These are phyloP conservation scores for Clohesyomyces aquaticus DNA, from an alignment of 495 filamentous ascomycete species.

Conservation along the genomic window DNA sequence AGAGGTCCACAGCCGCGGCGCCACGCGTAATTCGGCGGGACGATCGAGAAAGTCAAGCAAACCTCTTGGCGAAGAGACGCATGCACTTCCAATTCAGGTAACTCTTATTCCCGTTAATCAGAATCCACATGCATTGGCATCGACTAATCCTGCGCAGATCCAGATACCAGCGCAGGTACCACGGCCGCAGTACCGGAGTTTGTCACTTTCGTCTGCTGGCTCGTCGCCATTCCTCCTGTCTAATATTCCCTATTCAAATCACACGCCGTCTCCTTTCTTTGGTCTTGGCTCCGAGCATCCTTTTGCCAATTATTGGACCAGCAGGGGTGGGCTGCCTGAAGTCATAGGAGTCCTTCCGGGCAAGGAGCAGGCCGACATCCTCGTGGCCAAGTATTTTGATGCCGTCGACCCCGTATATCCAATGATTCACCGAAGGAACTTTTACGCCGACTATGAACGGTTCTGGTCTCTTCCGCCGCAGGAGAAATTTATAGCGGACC, in stretches of 20 bases:
- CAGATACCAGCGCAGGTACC: conserved; percentile 24
- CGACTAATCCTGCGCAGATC: conserved; percentile 5
- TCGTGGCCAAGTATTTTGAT: conserved; percentile 71
- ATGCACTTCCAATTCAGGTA: conserved; percentile 28
- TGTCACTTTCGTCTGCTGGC: conserved; percentile 42
- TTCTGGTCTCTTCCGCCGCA: conserved; percentile 63
- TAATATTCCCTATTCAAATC: conserved; percentile 66
- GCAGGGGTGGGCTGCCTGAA: conserved; percentile 68
- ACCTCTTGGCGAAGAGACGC: conserved; percentile 18
- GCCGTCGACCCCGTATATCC: conserved; percentile 75
- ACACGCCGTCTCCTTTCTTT: conserved; percentile 68
- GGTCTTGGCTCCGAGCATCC: conserved; percentile 68
- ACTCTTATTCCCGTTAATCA: conserved; percentile 3
- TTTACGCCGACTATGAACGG: conserved; percentile 70
- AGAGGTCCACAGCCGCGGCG: conserved; percentile 39
- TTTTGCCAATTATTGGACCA: conserved; percentile 79
- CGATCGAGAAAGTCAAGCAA: conserved; percentile 28
- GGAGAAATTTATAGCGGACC: conserved; percentile 59
- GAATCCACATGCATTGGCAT: too few relatives aligned
- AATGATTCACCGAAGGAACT: conserved; percentile 67
- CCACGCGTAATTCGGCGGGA: conserved; percentile 3
- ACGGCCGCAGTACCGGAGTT: conserved; percentile 29
- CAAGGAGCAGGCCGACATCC: conserved; percentile 71
- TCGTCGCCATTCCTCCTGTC: conserved; percentile 63
- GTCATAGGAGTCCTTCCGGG: conserved; percentile 70